phyloP scores from a whole-genome alignment of 345 rosid species.

The Zanthoxylum bungeanum region DNA sequence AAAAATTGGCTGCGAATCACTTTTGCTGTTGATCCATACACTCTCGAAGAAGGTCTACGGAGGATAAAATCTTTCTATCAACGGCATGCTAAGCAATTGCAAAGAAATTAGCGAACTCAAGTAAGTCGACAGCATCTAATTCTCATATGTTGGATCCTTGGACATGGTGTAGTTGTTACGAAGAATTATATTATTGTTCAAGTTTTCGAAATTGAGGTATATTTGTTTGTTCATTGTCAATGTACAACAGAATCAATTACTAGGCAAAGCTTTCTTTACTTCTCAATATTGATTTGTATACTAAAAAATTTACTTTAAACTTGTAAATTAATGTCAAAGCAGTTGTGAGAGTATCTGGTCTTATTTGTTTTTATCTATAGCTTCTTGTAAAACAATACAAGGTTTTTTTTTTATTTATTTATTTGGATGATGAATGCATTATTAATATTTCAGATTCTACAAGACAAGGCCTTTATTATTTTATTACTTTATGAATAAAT shows the following conservation, averaged over 20 bases:
- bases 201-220: not conserved
- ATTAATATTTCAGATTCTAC: not conserved
- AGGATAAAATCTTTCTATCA: conserved; percentile 66
- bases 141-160: not conserved
- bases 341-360: not conserved
- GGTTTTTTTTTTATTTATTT: not conserved
- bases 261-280: not conserved
- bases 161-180: no score
- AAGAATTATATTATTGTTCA: not conserved
- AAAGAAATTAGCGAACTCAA: conserved; percentile 8
- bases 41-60: conserved; percentile 67
- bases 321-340: not conserved
- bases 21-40: conserved; percentile 72
- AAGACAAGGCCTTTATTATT: not conserved
- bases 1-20: conserved; percentile 81
- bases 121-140: not conserved
- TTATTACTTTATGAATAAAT: not conserved
- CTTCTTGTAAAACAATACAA: not conserved
- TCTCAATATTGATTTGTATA: not conserved
- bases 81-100: conserved; percentile 46
- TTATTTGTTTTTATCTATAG: not conserved
- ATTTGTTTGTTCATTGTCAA: not conserved
- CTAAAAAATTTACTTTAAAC: not conserved
- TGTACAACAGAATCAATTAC: not conserved
- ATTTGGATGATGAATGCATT: not conserved